Conservation (phyloP, 2,329 filamentous ascomycete genomes). For the Uncinocarpus reesii region DNA sequence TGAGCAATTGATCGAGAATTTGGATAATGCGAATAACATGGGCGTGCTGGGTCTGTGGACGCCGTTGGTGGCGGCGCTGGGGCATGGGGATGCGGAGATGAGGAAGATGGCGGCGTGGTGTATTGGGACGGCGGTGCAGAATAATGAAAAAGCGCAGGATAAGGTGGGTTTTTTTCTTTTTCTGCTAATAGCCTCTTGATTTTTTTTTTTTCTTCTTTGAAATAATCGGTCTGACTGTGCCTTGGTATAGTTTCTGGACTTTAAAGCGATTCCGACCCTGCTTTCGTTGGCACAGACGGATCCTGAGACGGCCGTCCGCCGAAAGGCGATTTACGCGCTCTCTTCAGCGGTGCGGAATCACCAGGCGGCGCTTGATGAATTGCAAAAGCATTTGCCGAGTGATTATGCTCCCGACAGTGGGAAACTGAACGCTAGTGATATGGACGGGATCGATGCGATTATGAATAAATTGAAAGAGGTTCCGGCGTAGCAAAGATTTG, state of each 20-base stretch:
- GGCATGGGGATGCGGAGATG: conserved; percentile 58
- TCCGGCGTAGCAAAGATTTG: conserved; percentile 4
- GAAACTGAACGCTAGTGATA: conserved; percentile 70
- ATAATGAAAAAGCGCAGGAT: conserved; percentile 80
- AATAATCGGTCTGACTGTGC: conserved; percentile 27
- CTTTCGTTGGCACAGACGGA: conserved; percentile 54
- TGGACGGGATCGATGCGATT: conserved; percentile 71
- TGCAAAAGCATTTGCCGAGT: conserved; percentile 57
- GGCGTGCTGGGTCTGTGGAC: conserved; percentile 69
- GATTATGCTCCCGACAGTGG: conserved; percentile 51
- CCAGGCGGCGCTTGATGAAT: conserved; percentile 58
- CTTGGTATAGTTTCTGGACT: conserved; percentile 39
- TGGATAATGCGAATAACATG: conserved; percentile 97
- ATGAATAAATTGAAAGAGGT: conserved; percentile 52
- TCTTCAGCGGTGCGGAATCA: conserved; percentile 82
- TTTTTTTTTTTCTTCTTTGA: conserved; percentile 23
- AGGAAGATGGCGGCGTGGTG: conserved; percentile 88
- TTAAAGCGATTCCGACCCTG: conserved; percentile 60
- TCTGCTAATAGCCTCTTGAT: too few relatives aligned
- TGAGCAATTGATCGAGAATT: conserved; percentile 78
- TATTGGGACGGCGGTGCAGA: conserved; percentile 88
- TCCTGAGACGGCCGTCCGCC: conserved; percentile 54
- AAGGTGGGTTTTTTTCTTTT: conserved; percentile 36
- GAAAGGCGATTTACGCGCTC: conserved; percentile 82
- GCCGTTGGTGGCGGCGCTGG: conserved; percentile 61